These are phyloP conservation scores for Peniophora sp. DNA, from an alignment of 1,284 basidiomycete genomes.

Conservation along the genomic window DNA sequence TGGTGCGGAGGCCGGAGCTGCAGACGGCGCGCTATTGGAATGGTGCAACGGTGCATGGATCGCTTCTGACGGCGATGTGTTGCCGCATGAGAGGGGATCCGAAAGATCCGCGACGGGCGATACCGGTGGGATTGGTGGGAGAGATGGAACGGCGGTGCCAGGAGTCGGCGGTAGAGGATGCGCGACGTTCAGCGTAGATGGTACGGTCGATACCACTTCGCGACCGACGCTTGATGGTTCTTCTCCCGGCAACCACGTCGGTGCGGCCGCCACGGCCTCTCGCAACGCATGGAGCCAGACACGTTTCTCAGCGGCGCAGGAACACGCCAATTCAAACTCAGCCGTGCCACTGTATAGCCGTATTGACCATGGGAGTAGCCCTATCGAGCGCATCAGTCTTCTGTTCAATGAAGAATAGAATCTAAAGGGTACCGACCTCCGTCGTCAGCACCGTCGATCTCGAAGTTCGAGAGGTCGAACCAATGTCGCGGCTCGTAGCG, in stretches of 20 bases:
- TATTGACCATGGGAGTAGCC: conserved; percentile 69
- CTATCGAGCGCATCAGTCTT: conserved; percentile 2
- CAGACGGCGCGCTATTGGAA: no score
- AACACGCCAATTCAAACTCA: conserved; percentile 76
- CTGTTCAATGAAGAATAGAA: neutral
- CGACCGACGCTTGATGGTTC: conserved; percentile 29
- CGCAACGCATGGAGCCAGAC: conserved; percentile 72
- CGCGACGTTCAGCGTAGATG: no score
- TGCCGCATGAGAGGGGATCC: neutral
- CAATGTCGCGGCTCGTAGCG: conserved; percentile 86
- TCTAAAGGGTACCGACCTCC: conserved; percentile 22
- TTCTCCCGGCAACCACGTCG: conserved; percentile 40
- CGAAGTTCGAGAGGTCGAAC: conserved; percentile 70
- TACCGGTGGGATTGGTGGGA: neutral
- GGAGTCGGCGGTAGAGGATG: neutral
- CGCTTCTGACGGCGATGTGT: no score
- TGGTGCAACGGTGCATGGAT: no score
- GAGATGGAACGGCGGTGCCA: neutral
- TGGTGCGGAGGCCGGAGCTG: no score
- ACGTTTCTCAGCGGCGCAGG: conserved; percentile 76
- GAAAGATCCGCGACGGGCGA: neutral
- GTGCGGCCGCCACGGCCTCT: conserved; percentile 28
- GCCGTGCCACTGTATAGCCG: conserved; percentile 62
- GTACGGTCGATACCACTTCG: conserved; percentile 17
- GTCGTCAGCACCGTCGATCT: conserved; percentile 61